phyloP scores from a whole-genome alignment of 805 yeast species.

The Candida parachauliodes region DNA sequence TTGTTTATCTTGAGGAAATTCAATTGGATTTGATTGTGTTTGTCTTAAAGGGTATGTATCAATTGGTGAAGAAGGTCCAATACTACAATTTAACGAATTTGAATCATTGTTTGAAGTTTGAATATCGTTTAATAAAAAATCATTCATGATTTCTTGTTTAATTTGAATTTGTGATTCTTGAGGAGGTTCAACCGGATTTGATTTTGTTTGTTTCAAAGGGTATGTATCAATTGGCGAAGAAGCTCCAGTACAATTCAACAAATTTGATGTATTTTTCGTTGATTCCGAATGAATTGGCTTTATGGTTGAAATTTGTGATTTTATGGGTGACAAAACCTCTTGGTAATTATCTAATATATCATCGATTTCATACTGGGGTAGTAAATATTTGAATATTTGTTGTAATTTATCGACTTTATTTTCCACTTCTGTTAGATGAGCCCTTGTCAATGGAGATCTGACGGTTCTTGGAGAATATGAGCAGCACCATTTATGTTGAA shows the following conservation, averaged over 20 bases:
- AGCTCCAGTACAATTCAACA: too few species aligned
- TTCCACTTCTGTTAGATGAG: constrained; percentile 75
- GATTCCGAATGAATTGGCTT: too few species aligned
- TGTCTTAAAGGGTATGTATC: constrained; percentile 12
- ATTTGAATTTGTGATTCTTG: constrained; percentile 15
- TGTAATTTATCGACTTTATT: constrained; percentile 32
- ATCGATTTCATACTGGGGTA: constrained; percentile 25
- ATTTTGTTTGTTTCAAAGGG: constrained; percentile 12
- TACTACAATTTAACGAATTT: neutral
- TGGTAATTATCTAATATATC: constrained; percentile 14
- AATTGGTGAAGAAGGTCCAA: constrained; percentile 1
- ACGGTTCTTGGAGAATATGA: constrained; percentile 73
- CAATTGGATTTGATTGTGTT: constrained; percentile 7
- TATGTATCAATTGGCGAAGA: constrained; percentile 5
- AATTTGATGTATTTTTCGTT: too few species aligned
- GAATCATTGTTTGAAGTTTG: constrained; percentile 17
- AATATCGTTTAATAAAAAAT: constrained; percentile 35
- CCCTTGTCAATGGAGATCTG: constrained; percentile 78
- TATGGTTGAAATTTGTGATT: constrained; percentile 4
- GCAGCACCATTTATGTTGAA: constrained; percentile 69
- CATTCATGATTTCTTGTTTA: constrained; percentile 40
- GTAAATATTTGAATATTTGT: constrained; percentile 26
- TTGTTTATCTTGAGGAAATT: constrained; percentile 2
- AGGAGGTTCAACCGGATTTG: constrained; percentile 6
- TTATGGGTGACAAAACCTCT: constrained; percentile 10